Evolutionary conservation across 129 eudicot species (phyloP).

Genomic region (Kitagawia praeruptora): DNA sequence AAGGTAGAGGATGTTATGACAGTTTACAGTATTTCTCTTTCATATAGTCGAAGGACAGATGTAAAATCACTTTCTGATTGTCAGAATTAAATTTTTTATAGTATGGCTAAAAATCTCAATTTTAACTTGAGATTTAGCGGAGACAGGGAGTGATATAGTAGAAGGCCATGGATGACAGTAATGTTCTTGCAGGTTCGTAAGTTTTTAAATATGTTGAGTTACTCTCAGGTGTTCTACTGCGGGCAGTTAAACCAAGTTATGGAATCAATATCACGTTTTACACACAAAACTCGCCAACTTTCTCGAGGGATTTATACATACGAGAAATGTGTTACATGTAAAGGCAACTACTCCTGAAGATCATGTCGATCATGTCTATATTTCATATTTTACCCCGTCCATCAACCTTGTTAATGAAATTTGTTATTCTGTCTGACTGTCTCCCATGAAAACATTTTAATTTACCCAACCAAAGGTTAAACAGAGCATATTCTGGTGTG

Average conservation of each 20-base stretch:
- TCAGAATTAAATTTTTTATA: too few species aligned
- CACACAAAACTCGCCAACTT: background rate
- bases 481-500: background rate
- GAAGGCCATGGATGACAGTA: background rate
- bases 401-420: background rate
- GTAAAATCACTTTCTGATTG: background rate
- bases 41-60: background rate
- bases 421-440: background rate
- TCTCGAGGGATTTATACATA: too few species aligned
- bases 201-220: background rate
- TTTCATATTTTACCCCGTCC: background rate
- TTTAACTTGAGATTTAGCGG: background rate
- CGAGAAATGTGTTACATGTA: background rate
- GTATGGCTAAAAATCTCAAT: background rate
- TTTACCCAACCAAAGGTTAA: background rate
- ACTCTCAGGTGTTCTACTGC: background rate
- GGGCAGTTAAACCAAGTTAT: slow-evolving; percentile 2
- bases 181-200: background rate
- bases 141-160: background rate
- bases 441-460: background rate
- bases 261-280: background rate
- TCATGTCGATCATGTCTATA: background rate
- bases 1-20: too few species aligned
- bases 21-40: too few species aligned
- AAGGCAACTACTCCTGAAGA: background rate